Evolutionary conservation across 306 rosid genomes (phyloP), one percentile per base, ranked within the genome.

Genomic region (Lithocarpus polystachyus): DNA sequence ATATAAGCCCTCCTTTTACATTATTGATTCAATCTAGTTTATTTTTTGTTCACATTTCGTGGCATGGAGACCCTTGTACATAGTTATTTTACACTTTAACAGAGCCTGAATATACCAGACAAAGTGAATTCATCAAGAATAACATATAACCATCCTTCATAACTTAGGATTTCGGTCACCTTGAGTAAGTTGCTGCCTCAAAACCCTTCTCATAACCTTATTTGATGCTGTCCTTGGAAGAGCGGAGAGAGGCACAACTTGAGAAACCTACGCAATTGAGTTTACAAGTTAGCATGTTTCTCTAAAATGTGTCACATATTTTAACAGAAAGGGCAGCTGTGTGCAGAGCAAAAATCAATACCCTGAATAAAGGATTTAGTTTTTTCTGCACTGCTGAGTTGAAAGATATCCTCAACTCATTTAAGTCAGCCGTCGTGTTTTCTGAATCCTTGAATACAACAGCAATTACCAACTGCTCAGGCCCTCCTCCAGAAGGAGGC

Each of bases 151-250:
- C 53, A 26, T 89, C 56, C 53, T 10, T 48, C 53, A 94, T 19
- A 94, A 88, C 89, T 85, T 92, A 37, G 97, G 81, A 76, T 75
- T 81, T 65, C 81, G 89, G 80, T 80, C 82, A 72, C 19, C 43
- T 69, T 87, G 85, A 19, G 82, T 26, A 54, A 92, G 78, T 77
- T 92, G 95, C 85, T 86, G 84, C 51, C 95, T 80, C 90, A 94
- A 82, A 82, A 92, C 78, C 90, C 99, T 86, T 91, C 99, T 87
- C 99, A 94, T 90, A 22, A 94, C 97, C 85, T 94, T 94, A 84
- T 94, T 94, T 56, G 97, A 80, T 24, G 97, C 97, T 5, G 99
- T 94, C 84, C 99, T 86, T 15, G 99, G 99, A 82, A 94, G 97
- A 57, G 89, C 86, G 55, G 91, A 57, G 78, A 87, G 72, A 57